Conservation (phyloP, 257 asterid species). For the Solanum medicagineum region DNA sequence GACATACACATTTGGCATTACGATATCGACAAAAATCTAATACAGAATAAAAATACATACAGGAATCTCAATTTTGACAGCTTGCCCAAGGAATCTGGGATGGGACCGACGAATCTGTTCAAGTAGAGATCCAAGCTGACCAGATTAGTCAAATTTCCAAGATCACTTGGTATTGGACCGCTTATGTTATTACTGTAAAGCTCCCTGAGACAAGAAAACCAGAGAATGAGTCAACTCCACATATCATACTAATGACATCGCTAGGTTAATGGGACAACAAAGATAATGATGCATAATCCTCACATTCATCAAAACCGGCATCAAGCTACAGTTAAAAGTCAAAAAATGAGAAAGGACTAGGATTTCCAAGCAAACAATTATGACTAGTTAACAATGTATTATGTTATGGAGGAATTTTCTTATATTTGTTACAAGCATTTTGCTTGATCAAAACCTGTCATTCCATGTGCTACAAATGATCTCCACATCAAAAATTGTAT, state of each 20-base stretch:
- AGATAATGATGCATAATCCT: neutral
- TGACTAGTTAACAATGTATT: neutral
- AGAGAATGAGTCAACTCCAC: neutral
- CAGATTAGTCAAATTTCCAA: conserved; percentile 92
- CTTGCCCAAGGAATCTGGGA: conserved; percentile 84
- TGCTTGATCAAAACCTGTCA: neutral
- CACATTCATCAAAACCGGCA: neutral
- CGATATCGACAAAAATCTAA: neutral
- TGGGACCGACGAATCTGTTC: conserved; percentile 80
- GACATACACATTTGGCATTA: neutral
- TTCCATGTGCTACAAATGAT: neutral
- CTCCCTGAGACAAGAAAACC: conserved; percentile 45
- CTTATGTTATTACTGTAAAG: conserved; percentile 86
- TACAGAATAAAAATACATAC: conserved; percentile 38
- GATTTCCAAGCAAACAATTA: neutral
- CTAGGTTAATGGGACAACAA: neutral
- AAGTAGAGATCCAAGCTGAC: conserved; percentile 98
- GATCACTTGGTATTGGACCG: conserved; percentile 75
- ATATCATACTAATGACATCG: neutral
- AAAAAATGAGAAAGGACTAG: neutral
- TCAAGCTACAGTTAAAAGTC: neutral
- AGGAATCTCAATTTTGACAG: conserved; percentile 82
- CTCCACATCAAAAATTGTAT: neutral
- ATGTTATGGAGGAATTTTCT: neutral
- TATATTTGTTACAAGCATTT: neutral